Percentiles rank a stretch among this genome's conserved stretches.
Conservation (phyloP, 2,329 filamentous ascomycete species). For the Cryphonectria carpinicola region DNA sequence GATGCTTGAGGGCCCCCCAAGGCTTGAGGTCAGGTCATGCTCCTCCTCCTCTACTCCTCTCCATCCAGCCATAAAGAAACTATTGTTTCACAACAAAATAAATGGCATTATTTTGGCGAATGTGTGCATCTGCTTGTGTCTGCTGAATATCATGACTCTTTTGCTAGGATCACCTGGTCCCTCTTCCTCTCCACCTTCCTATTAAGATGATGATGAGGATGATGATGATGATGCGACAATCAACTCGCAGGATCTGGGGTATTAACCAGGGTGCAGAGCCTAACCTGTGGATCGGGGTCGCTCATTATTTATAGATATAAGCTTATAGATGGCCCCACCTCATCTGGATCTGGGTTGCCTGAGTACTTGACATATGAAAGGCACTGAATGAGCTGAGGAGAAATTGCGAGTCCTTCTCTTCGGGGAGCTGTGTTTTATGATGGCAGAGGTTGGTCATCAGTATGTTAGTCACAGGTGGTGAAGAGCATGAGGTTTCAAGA, state of each 20-base stretch:
- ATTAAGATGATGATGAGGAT: neutral
- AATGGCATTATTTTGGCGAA: neutral
- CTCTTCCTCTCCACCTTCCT: too few species aligned
- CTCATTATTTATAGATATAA: neutral
- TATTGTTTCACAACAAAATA: neutral
- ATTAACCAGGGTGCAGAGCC: neutral
- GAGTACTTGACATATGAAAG: neutral
- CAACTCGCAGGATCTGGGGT: neutral
- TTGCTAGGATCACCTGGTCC: neutral
- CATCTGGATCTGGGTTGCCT: neutral
- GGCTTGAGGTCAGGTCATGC: neutral
- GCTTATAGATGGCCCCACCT: neutral
- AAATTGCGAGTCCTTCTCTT: neutral
- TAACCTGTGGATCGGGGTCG: neutral
- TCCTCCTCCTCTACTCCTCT: slow-evolving; percentile 6
- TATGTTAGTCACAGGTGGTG: too few species aligned
- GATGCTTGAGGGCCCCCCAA: neutral
- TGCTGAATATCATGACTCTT: neutral
- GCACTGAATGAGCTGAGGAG: neutral
- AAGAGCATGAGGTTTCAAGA: neutral
- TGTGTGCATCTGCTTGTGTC: neutral
- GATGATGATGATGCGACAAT: neutral
- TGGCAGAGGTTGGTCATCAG: neutral
- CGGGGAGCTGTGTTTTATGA: neutral
- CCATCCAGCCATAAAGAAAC: neutral